phyloP scores from a whole-genome alignment of 2,329 filamentous ascomycete genomes.

The Podosphaera leucotricha region DNA sequence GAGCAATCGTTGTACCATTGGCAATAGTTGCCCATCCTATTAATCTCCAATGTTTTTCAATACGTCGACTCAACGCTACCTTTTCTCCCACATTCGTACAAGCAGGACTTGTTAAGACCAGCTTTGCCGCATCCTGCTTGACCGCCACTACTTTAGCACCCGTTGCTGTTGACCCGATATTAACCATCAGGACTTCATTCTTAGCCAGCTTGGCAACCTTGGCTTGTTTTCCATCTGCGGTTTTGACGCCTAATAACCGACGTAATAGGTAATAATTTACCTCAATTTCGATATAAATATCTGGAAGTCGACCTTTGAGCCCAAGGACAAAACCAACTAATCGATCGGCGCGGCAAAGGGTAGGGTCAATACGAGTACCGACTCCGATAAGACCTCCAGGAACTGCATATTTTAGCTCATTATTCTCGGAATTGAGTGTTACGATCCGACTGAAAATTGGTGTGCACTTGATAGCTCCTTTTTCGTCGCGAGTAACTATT shows the following conservation, averaged over 20 bases:
- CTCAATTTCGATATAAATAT: conserved; percentile 96
- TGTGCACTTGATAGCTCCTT: conserved; percentile 83
- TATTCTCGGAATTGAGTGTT: conserved; percentile 89
- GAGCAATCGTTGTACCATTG: conserved; percentile 15
- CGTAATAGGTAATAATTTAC: conserved; percentile 98
- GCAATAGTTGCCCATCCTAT: conserved; percentile 59
- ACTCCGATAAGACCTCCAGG: conserved; percentile 96
- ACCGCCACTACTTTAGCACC: conserved; percentile 94
- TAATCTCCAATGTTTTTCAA: conserved; percentile 97
- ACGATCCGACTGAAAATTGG: conserved; percentile 93
- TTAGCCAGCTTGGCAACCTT: conserved; percentile 97
- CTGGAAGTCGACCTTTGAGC: conserved; percentile 75
- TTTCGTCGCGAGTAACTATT: conserved; percentile 87
- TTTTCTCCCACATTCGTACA: conserved; percentile 97
- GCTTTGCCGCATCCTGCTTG: conserved; percentile 91
- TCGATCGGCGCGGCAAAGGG: conserved; percentile 94
- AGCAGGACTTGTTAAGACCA: conserved; percentile 75
- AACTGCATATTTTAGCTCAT: conserved; percentile 94
- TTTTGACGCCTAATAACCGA: conserved; percentile 85
- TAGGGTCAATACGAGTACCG: conserved; percentile 90
- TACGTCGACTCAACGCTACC: conserved; percentile 85
- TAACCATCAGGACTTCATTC: conserved; percentile 99
- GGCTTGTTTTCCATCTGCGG: conserved; percentile 93
- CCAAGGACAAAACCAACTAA: conserved; percentile 94
- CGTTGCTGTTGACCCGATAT: conserved; percentile 93